phyloP scores from a whole-genome alignment of 2,329 filamentous ascomycete species.

The Microascus cirrosus region DNA sequence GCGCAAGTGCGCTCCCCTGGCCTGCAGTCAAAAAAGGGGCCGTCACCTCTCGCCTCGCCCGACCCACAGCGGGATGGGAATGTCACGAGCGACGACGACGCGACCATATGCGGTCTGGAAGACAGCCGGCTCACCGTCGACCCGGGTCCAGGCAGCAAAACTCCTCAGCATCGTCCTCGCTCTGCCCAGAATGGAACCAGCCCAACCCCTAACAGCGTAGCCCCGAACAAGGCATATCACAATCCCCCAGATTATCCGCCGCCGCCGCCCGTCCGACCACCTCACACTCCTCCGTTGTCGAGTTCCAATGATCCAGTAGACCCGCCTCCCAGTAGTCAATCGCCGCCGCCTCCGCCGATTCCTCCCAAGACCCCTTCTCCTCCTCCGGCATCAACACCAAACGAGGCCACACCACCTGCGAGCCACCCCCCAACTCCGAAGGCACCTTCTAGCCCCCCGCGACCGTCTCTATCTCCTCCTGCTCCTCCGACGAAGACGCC shows the following conservation, averaged over 20 bases:
- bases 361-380: neutral
- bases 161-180: neutral
- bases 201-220: neutral
- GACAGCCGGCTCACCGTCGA: neutral
- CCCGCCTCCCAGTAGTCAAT: neutral
- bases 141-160: neutral
- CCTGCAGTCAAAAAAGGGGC: neutral
- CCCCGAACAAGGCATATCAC: neutral
- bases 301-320: neutral
- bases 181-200: neutral
- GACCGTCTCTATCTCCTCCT: neutral
- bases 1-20: neutral
- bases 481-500: neutral
- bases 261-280: neutral
- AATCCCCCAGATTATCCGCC: neutral
- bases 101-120: constrained; percentile 1
- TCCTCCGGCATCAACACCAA: neutral
- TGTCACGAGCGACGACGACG: neutral
- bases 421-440: neutral
- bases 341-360: neutral
- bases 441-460: neutral
- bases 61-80: neutral
- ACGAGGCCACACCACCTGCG: neutral
- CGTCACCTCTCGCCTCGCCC: neutral
- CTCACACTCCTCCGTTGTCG: neutral